Conservation (phyloP, 305 asterid genomes). For the Salvia sclarea region DNA sequence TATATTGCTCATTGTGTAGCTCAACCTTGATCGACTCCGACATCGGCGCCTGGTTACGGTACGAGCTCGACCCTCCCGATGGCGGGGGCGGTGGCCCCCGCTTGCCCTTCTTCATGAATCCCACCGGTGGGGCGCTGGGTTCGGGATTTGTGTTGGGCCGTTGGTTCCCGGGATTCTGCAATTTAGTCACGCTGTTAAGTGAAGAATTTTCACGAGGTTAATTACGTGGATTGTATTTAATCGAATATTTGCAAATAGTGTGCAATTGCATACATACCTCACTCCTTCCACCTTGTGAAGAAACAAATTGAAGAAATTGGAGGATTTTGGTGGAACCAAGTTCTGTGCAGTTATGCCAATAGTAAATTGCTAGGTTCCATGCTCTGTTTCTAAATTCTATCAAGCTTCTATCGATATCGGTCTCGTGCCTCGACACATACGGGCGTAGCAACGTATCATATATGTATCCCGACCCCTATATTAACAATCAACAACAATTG, state of each 20-base stretch:
- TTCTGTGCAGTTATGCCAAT: constrained; percentile 79
- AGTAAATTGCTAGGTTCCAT: constrained; percentile 78
- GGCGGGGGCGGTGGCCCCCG: constrained; percentile 32
- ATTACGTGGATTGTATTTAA: neutral
- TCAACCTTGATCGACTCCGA: constrained; percentile 48
- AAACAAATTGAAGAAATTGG: constrained; percentile 52
- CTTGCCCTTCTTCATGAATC: constrained; percentile 38
- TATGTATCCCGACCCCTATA: constrained; percentile 63
- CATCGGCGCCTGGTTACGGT: constrained; percentile 37
- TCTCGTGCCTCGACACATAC: constrained; percentile 57
- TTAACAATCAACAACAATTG: neutral
- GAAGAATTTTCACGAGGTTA: neutral
- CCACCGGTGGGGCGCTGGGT: constrained; percentile 31
- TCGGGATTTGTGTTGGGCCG: constrained; percentile 8
- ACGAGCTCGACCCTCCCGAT: constrained; percentile 31
- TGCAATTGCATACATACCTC: constrained; percentile 50
- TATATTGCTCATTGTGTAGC: constrained; percentile 38
- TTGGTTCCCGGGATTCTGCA: constrained; percentile 29
- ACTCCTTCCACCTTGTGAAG: constrained; percentile 46
- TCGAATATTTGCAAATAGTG: neutral
- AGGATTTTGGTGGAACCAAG: constrained; percentile 68
- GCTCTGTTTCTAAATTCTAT: constrained; percentile 63
- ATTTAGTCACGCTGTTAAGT: neutral
- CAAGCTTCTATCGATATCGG: constrained; percentile 62
- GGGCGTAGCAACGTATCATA: constrained; percentile 67